A percentile compares a stretch with the other conserved stretches of the same genome.
Conservation (phyloP, 2,329 filamentous ascomycete genomes). For the Colletotrichum liriopes region DNA sequence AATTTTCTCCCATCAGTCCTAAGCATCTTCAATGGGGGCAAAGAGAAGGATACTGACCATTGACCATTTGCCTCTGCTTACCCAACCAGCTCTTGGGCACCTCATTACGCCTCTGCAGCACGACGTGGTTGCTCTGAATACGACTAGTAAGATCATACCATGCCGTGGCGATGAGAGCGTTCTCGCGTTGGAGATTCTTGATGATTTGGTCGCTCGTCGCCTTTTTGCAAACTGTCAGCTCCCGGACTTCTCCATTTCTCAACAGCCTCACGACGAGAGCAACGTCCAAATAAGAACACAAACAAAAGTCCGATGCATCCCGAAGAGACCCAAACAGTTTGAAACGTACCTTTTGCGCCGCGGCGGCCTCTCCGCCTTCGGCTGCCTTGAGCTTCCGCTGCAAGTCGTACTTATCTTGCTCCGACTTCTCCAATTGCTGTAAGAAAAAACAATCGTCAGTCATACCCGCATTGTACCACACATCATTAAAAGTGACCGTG, state of each 20-base stretch:
- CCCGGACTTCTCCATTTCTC: neutral
- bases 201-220: slow-evolving; percentile 70
- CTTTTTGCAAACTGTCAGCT: slow-evolving; percentile 50
- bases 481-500: neutral
- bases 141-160: slow-evolving; percentile 88
- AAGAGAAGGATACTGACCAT: slow-evolving; percentile 59
- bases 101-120: slow-evolving; percentile 82
- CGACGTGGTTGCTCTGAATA: slow-evolving; percentile 86
- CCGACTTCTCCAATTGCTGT: slow-evolving; percentile 73
- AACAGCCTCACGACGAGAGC: neutral
- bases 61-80: slow-evolving; percentile 83
- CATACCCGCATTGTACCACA: neutral
- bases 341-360: slow-evolving; percentile 68
- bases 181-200: slow-evolving; percentile 83
- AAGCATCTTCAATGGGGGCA: neutral
- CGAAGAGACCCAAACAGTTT: neutral
- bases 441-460: slow-evolving; percentile 45
- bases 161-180: slow-evolving; percentile 83
- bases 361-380: slow-evolving; percentile 64
- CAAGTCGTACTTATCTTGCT: slow-evolving; percentile 70
- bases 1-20: slow-evolving; percentile 17
- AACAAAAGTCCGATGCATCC: neutral
- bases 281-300: neutral
- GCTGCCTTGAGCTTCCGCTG: slow-evolving; percentile 69
- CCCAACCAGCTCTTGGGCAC: slow-evolving; percentile 87